Base-by-base conservation (phyloP, 164 flowering plant genomes). In the Aristolochia contorta region DNA sequence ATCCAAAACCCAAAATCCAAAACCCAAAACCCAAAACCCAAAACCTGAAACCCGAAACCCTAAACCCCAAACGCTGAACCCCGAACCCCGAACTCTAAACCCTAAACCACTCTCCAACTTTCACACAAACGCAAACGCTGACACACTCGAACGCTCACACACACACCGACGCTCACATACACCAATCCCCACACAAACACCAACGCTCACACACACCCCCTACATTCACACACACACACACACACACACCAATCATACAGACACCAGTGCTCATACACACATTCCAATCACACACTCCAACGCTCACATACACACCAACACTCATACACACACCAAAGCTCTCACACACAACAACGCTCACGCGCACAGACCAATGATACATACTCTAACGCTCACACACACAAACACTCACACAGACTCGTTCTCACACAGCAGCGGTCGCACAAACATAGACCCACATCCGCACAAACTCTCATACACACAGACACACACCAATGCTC, bases 341-440 rank as follows among this genome's bases (percentile, higher is more conserved):
- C 8, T 15, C 47, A 8, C 15, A 45, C 8, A 45, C 47, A 8
- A 8, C 15, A 45, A 45, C 8, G 12, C 47, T 15, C 15, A 45
- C 8, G 15, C 47, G 12, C 47, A 8, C 23, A 64, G 56, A 41
- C 66, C 66, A 27, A 46, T 55, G 56, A 5, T 60, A 59, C 21
- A 24, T 55, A 63, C 37, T 60, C 66, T 32, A 45, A 45, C 8
- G 12, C 47, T 15, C 15, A 45, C 8, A 45, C 47, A 8, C 47
- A 8, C 45, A 64, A 45, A 52, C 66, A 45, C n/a, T 45, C 45
- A 55, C 52, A 55, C 55, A 46, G 53, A 57, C 60, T 46, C 54
- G 47, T 33, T 53, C 54, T 46, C 66, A 51, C 66, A 33, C 20
- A 54, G 23, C 57, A 24, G 27, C 23, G 23, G 23, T 20, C 57